Base-by-base conservation (phyloP, 345 rosid genomes). In the Rhodamnia rubescens region DNA sequence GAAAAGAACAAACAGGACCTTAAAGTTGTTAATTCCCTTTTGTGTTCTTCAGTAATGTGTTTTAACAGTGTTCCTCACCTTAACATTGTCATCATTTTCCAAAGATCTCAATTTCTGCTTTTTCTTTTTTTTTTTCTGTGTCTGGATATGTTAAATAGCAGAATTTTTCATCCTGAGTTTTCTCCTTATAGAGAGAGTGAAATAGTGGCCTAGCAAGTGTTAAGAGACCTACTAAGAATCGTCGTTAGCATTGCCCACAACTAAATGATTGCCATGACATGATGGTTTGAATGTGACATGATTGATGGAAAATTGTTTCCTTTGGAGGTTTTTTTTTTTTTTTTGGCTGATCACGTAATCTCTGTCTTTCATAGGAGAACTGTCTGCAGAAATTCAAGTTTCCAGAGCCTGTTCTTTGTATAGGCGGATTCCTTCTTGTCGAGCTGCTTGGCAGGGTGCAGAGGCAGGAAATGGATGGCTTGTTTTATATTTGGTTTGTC, bases 361-460 rank as follows among this genome's bases (percentile, higher is more conserved):
- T 49, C 26, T 82, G n/a, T 82, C 54, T 75, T 90, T 91, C 90
- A 85, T 91, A 98, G 99, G 97, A 93, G 89, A 92, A 90, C 87
- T 32, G 87, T 54, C 85, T 98, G 91, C 99, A 98, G 92, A 89
- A 56, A 15, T 98, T 95, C 89, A 88, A 87, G 94, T 93, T 98
- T 89, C 96, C 98, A n/a, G 94, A 98, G 85, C 98, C 98, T 1
- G 92, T 92, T 88, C 87, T 98, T 59, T 98, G 99, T 88, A 84
- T 98, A 59, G 99, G 98, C 85, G 98, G 99, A 57, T 88, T 91
- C 85, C 83, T 98, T 91, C 92, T 91, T 89, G 86, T 98, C 80
- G 96, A 96, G 94, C 93, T 98, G 84, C 88, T 93, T 86, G 98
- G 98, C 83, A 94, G 99, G 85, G 92, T 94, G 87, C 99, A 98